Evolutionary conservation across 2,329 filamentous ascomycete species (phyloP), one percentile per base, ranked within the genome.

Genomic region (Raffaelea ambrosiae): DNA sequence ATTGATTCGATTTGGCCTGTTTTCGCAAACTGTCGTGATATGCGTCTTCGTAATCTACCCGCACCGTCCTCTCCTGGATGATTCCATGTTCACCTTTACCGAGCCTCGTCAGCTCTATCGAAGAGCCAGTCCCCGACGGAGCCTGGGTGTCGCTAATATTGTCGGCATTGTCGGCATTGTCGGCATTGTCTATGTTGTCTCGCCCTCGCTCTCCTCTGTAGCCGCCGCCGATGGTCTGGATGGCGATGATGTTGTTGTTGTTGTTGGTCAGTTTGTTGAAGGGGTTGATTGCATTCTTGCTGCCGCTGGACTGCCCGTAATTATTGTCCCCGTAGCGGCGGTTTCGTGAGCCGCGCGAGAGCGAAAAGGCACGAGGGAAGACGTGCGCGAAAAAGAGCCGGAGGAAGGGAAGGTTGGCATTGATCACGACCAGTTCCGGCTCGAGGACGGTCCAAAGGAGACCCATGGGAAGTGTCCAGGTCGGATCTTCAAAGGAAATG

Each of bases 401-500:
- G 13, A 44, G 20, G 20, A 44, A 44, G 9, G 43, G 43, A 7
- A 44, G 43, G 14, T 44, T 44, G 31, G 43, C 43, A 23, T 44
- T 44, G 29, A 44, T 44, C 8, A 44, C 23, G 13, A 19, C 43
- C 19, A 44, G 20, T n/a, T 44, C 31, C 3, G 31, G 31, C 31
- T 44, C 43, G 16, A 44, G 29, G 20, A 44, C 43, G 18, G 43
- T 44, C 43, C 43, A 44, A 5, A 44, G 31, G 16, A 44, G 43
- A 19, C 43, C 43, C 44, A 46, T 46, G 20, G 44, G 44, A 35
- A 40, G 21, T 4, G 44, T 40, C 21, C 23, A 46, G 20, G 36
- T 40, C 3, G 44, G 35, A 18, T 46, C 44, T 35, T 35, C 40
- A 26, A 46, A 46, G 4, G 44, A 46, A 11, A 44, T 44, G 31